Evolutionary conservation across 2,329 filamentous ascomycete species (phyloP), one percentile per base, ranked within the genome.

Genomic region (Phialocephala subalpina): DNA sequence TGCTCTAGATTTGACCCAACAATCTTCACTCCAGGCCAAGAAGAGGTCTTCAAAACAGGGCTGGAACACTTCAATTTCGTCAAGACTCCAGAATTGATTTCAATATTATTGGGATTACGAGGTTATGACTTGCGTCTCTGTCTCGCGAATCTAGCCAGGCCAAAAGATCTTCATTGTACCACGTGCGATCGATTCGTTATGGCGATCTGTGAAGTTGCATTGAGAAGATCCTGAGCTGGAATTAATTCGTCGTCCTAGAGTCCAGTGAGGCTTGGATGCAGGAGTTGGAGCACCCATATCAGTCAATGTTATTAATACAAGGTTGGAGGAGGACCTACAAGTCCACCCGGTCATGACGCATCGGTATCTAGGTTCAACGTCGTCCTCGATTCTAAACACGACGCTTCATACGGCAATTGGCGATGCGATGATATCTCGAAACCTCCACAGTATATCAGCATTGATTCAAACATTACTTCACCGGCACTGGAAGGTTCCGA

Each of bases 171-270:
- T 56, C 40, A 36, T 2, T 6, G 14, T 16, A n/a, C 16, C 35
- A 40, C 22, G 6, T 14, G n/a, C 22, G 6, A 57, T 11, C n/a
- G 55, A 38, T 57, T 36, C 2, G 33, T 25, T 20, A 29, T 3
- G 11, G 25, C 18, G 55, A 57, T 57, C 35, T 36, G 4, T 36
- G 25, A 49, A 33, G 52, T 56, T 18, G 52, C 52, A 56, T 56
- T 56, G 27, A 56, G 27, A 56, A 25, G 29, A 57, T 40, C 55
- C 33, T 57, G 49, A 53, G 49, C 25, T 53, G n/a, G 27, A 53
- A 53, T 53, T 33, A 29, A 29, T 18, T 33, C 25, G 3, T 4
- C 18, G 20, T 20, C n/a, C 9, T 22, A 3, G 14, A n/a, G 45
- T 49, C n/a, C 14, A n/a, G 6, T 42, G 40, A 42, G 40, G 40